Percentiles rank a stretch among this genome's conserved stretches.
Evolutionary conservation across 208 protist genomes (phyloP).

Genomic region (Trypanosoma conorhini): DNA sequence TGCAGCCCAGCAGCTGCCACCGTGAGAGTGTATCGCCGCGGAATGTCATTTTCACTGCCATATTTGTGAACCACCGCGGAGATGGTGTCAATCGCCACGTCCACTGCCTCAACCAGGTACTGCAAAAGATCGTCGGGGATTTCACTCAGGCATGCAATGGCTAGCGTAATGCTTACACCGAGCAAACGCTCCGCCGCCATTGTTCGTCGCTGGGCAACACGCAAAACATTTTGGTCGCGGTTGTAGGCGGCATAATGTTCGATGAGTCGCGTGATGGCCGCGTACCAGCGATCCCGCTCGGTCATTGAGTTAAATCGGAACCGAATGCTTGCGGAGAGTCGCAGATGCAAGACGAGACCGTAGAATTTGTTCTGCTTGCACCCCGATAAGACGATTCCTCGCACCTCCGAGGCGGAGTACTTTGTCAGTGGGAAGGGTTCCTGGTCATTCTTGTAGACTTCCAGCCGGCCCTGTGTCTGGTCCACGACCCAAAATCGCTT

Average conservation of each 20-base stretch:
- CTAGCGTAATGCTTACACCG: constrained; percentile 66
- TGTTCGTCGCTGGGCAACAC: constrained; percentile 47
- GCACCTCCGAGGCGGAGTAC: constrained; percentile 54
- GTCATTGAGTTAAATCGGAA: constrained; percentile 69
- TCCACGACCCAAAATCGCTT: constrained; percentile 86
- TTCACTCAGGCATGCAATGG: constrained; percentile 43
- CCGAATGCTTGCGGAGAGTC: constrained; percentile 42
- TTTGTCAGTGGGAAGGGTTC: constrained; percentile 48
- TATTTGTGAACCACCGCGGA: constrained; percentile 49
- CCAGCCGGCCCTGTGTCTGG: constrained; percentile 42
- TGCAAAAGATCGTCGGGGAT: constrained; percentile 71
- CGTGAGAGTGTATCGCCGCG: constrained; percentile 59
- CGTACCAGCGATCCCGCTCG: constrained; percentile 71
- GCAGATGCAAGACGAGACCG: constrained; percentile 64
- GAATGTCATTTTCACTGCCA: constrained; percentile 41
- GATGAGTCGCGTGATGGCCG: constrained; percentile 72
- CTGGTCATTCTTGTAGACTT: constrained; percentile 90
- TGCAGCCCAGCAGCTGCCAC: constrained; percentile 34
- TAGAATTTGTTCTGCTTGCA: constrained; percentile 84
- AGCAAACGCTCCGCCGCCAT: constrained; percentile 45
- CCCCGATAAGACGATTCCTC: constrained; percentile 66
- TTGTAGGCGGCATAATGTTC: constrained; percentile 62
- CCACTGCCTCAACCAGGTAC: constrained; percentile 82
- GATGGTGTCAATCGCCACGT: constrained; percentile 61
- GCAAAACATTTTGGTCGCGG: constrained; percentile 50